Evolutionary conservation across 768 basidiomycete species (phyloP), one percentile per base, ranked within the genome.

Genomic region (Phylloporus arenicola): DNA sequence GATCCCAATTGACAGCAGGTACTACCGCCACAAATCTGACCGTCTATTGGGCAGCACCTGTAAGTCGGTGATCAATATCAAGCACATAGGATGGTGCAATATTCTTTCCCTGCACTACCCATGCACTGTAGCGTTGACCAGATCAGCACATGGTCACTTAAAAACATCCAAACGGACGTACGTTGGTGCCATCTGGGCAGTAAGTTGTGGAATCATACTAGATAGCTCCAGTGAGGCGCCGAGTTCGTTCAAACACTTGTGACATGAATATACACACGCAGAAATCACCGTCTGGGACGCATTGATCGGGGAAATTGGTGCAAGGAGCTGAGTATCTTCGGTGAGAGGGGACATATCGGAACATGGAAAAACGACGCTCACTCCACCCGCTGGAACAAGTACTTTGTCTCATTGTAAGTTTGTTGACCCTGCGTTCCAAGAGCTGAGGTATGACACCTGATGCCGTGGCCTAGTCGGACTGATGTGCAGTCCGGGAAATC

Each of bases 1-100:
- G 29, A 30, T 12, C 27, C 27, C 6, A 8, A 29, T 6, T 10
- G 6, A 29, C 27, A 29, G 8, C 27, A 29, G 27, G 27, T 29
- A 8, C 27, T 29, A 6, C 27, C 27, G 2, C 27, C 27, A 10
- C 61, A 62, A 1, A 43, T 61, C 30, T 61, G 46, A 12, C 51
- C 20, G 2, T 24, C 6, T 27, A 37, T 19, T 13, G 61, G 52
- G n/a, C 61, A 63, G 22, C 61, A 62, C n/a, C 62, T 62, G 22
- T 14, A 30, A 17, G 3, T 10, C 9, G 11, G 13, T 7, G 2
- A 41, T 13, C 44, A 24, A 45, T 4, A 20, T 14, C 20, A 6
- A 24, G 6, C 13, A 7, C 9, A 35, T 4, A 29, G 13, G 13
- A 29, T 0, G 27, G 14, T 19, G 12, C 1, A 37, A 19, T 17